Evolutionary conservation across 2,329 filamentous ascomycete species (phyloP), one percentile per base, ranked within the genome.

Genomic region (Cordyceps sp.): DNA sequence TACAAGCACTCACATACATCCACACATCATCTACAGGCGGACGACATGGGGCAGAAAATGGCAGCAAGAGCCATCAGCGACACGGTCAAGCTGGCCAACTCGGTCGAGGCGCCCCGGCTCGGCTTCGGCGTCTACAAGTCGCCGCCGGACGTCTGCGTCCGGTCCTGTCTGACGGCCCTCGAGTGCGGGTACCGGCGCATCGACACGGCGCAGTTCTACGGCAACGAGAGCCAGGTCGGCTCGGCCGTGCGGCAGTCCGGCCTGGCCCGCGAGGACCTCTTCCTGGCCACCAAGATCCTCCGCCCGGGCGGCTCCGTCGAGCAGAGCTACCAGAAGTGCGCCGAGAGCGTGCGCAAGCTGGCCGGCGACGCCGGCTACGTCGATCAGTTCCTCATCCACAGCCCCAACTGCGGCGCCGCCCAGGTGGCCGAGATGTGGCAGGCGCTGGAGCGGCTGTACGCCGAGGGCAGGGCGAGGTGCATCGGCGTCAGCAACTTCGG

Each of bases 401-500:
- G 66, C 37, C 63, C 75, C 9, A 65, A 60, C 19, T 61, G 60
- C 5, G 72, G 73, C 0, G 48, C 57, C 2, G 54, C 61, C n/a
- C 62, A 61, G 12, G 58, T 74, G 28, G 18, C 69, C 50, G 57
- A 66, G 37, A 58, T 82, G 48, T 84, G 77, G 75, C 55, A 59
- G 36, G 74, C 73, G 2, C 52, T 84, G 42, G 75, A 82, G 53
- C 66, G 57, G 45, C 49, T 77, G 27, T 57, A 69, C 36, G 53
- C 59, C 12, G 64, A 73, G 39, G 76, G 74, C 5, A 69, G 62
- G 40, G 62, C 68, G 24, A 70, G 62, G 50, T 65, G 62, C 24
- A 80, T 84, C 42, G 78, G 78, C 0, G 76, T 83, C 30, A 79
- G 74, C 49, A 84, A 84, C 45, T 83, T 69, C 44, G 72, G 73